Conservation (phyloP, 257 asterid genomes). For the Rehmannia glutinosa region DNA sequence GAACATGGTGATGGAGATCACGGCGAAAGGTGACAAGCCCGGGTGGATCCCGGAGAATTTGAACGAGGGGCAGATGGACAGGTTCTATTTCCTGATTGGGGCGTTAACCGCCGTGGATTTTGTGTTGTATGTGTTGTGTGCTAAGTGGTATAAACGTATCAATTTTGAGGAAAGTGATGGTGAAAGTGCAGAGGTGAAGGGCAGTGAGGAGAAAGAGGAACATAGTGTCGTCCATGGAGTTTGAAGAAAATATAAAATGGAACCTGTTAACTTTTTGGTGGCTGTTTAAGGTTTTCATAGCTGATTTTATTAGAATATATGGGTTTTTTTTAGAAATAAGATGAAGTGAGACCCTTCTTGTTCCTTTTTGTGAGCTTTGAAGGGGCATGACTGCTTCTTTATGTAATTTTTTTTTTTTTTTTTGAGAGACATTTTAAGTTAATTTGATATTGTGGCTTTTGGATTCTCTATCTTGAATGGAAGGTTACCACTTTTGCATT, state of each 20-base stretch:
- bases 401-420: neutral
- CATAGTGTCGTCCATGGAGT: slow-evolving; percentile 26
- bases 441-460: neutral
- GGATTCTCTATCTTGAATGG: neutral
- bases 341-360: slow-evolving; percentile 3
- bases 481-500: too few species aligned
- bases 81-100: slow-evolving; percentile 58
- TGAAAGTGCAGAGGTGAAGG: neutral
- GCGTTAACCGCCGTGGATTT: slow-evolving; percentile 46
- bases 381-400: slow-evolving; percentile 25
- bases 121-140: slow-evolving; percentile 37
- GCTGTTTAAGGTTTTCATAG: neutral
- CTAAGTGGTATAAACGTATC: slow-evolving; percentile 51
- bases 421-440: neutral
- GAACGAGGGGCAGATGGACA: slow-evolving; percentile 57
- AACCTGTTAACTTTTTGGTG: neutral
- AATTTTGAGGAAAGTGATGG: slow-evolving; percentile 7
- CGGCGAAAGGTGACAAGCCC: slow-evolving; percentile 28
- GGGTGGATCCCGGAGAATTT: slow-evolving; percentile 75
- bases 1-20: slow-evolving; percentile 52
- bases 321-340: neutral
- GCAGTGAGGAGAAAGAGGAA: neutral
- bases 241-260: neutral
- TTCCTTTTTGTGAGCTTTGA: neutral
- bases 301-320: too few species aligned